Base-by-base conservation (phyloP, 257 asterid species). In the Phtheirospermum japonicum region DNA sequence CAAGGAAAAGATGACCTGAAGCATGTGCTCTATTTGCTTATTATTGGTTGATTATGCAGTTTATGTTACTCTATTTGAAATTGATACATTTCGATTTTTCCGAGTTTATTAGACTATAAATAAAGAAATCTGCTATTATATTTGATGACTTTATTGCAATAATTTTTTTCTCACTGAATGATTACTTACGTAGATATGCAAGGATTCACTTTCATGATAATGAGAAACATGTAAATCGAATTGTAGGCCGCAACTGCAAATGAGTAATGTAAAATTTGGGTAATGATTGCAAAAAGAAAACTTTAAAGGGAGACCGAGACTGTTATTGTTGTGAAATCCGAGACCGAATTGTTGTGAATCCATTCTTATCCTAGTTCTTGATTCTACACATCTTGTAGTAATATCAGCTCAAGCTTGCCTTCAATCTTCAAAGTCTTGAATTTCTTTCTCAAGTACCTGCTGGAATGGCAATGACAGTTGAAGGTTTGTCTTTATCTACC, bases 391-490 rank as follows among this genome's bases (percentile, higher is more conserved):
- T 32, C 55, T 65, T 75, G 52, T 32, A 55, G 61, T 7, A 14
- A 30, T 17, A 55, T 54, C 71, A 66, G 31, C 54, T 48, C 26
- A 9, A 48, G 80, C 46, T 54, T 6, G 52, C 17, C 9, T 13
- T 31, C 18, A 34, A 53, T 67, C 45, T 32, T 42, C 72, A 12
- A 6, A 12, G 36, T 59, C 30, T 62, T 58, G 68, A 54, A 17
- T 33, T 39, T 3, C 36, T 37, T 63, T 51, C 56, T 46, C 46
- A 57, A 66, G 43, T 65, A 57, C 66, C 65, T 31, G 72, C 75
- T 55, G 73, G 56, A 68, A 86, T 89, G 95, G 88, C 94, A 32
- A 89, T 89, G 97, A 84, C 95, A 7, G 70, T 89, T 66, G 94
- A 77, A 89, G 97, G 95, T 89, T 57, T n/a, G 66, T 59, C 16